Conservation (phyloP, 2,329 filamentous ascomycete species). For the Aspergillus alliaceus region DNA sequence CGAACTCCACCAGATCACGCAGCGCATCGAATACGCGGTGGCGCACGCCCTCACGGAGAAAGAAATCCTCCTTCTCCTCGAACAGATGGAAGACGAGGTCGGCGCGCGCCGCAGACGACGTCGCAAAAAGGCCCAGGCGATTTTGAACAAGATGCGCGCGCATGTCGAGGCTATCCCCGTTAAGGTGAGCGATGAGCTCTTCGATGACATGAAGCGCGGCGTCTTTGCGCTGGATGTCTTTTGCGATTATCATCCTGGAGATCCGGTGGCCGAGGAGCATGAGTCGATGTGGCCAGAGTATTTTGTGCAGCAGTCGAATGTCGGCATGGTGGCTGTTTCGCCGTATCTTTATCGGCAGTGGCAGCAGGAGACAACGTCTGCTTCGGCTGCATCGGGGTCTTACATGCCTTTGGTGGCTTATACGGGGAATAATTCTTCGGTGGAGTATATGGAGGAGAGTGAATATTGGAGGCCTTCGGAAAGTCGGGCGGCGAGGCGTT, state of each 20-base stretch:
- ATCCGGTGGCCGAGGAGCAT: constrained; percentile 24
- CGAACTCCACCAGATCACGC: constrained; percentile 25
- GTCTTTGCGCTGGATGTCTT: constrained; percentile 29
- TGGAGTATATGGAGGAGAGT: constrained; percentile 4
- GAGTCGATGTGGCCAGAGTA: constrained; percentile 17
- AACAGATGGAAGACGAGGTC: constrained; percentile 28
- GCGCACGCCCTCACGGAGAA: constrained; percentile 16
- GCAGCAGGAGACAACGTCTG: constrained; percentile 9
- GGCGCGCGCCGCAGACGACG: constrained; percentile 19
- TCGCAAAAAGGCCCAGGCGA: constrained; percentile 20
- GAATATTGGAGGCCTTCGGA: background rate
- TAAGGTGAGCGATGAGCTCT: constrained; percentile 27
- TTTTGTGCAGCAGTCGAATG: constrained; percentile 4
- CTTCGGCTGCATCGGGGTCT: constrained; percentile 7
- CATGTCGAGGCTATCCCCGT: constrained; percentile 30
- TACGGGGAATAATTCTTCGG: constrained; percentile 10
- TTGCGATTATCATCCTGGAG: constrained; percentile 34
- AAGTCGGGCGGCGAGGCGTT: background rate
- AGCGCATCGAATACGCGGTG: constrained; percentile 19
- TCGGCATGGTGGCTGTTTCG: constrained; percentile 17
- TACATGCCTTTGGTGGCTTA: constrained; percentile 12
- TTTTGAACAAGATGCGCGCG: constrained; percentile 24
- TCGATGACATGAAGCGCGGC: constrained; percentile 32
- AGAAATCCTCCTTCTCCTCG: constrained; percentile 23
- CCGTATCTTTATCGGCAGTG: constrained; percentile 17